A percentile compares a stretch with the other conserved stretches of the same genome.
phyloP scores from a whole-genome alignment of 805 yeast genomes.

The Zygotorulaspora florentina region DNA sequence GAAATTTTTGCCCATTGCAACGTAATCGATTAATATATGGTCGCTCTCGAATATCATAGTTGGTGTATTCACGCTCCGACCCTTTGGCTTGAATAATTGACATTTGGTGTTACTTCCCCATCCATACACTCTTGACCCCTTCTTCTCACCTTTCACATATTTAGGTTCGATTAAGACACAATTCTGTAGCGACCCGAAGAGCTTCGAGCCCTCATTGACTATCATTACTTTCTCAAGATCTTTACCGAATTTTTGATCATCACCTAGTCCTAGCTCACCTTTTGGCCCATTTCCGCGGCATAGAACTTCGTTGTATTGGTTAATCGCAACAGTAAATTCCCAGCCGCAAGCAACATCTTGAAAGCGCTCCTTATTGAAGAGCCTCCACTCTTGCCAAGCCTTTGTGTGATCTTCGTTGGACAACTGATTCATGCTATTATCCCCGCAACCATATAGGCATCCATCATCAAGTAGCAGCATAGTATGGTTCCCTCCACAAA shows the following conservation, averaged over 20 bases:
- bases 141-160: constrained; percentile 51
- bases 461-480: constrained; percentile 54
- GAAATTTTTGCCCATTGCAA: constrained; percentile 32
- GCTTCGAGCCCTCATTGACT: constrained; percentile 7
- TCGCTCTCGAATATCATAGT: constrained; percentile 15
- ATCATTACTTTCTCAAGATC: constrained; percentile 13
- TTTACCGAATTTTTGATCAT: constrained; percentile 4
- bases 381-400: constrained; percentile 5
- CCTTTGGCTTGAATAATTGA: constrained; percentile 37
- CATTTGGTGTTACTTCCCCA: constrained; percentile 52
- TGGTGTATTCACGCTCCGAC: constrained; percentile 18
- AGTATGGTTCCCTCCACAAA: constrained; percentile 88
- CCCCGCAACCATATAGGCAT: constrained; percentile 54
- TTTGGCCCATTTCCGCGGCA: constrained; percentile 60
- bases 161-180: constrained; percentile 67
- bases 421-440: constrained; percentile 50
- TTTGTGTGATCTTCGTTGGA: constrained; percentile 1
- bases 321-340: constrained; percentile 62
- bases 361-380: constrained; percentile 35
- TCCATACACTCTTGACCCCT: constrained; percentile 35
- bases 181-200: constrained; percentile 38
- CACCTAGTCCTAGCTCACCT: constrained; percentile 69
- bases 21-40: constrained; percentile 11
- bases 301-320: constrained; percentile 39
- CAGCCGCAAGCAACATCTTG: constrained; percentile 65